Percentiles rank a stretch among this genome's conserved stretches.
Evolutionary conservation across 345 rosid species (phyloP).

Genomic region (Excoecaria agallocha): DNA sequence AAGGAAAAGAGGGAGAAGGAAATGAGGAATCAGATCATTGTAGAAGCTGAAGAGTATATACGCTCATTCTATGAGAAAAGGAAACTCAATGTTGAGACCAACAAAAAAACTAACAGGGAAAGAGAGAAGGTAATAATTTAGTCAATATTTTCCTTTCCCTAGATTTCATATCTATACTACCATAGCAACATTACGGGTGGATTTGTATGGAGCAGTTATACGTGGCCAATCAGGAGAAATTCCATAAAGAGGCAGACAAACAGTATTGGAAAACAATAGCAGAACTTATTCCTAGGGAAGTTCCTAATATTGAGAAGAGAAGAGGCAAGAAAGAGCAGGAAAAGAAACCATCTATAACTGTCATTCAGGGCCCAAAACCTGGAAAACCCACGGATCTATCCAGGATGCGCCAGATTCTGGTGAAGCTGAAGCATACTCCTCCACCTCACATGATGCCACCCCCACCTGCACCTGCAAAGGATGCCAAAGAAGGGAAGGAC

Average conservation of each 20-base stretch:
- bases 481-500: constrained; percentile 29
- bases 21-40: constrained; percentile 33
- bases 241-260: constrained; percentile 35
- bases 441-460: constrained; percentile 41
- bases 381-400: constrained; percentile 38
- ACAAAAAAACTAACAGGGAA: constrained; percentile 28
- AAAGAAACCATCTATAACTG: constrained; percentile 31
- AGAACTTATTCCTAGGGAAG: constrained; percentile 31
- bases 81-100: constrained; percentile 32
- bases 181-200: not conserved
- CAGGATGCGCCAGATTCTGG: constrained; percentile 33
- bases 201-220: constrained; percentile 22
- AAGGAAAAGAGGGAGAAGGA: constrained; percentile 37
- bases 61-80: constrained; percentile 35
- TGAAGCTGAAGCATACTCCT: constrained; percentile 35
- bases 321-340: constrained; percentile 41
- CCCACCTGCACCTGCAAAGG: constrained; percentile 37
- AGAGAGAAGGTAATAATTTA: constrained; percentile 26
- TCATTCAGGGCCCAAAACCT: constrained; percentile 36
- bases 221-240: constrained; percentile 33
- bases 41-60: constrained; percentile 30
- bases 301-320: constrained; percentile 34
- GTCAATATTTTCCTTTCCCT: not conserved
- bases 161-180: not conserved
- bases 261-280: constrained; percentile 40